phyloP scores from a whole-genome alignment of 2,329 filamentous ascomycete genomes.

The Alternaria panax region DNA sequence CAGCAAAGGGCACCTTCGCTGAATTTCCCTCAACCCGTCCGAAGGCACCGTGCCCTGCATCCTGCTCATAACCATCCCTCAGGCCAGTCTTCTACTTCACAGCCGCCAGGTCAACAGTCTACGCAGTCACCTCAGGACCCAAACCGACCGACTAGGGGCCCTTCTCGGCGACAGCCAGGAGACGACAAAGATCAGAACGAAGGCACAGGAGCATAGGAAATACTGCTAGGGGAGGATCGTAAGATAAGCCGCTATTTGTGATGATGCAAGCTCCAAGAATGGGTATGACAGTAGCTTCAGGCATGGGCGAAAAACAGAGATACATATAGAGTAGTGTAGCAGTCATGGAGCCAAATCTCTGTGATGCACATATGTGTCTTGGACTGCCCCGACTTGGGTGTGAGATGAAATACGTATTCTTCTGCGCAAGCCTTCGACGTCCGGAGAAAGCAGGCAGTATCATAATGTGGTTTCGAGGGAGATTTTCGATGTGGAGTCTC shows the following conservation, averaged over 20 bases:
- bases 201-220: neutral
- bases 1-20: neutral
- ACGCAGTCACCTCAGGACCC: neutral
- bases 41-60: neutral
- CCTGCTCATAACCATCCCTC: neutral
- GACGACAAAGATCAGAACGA: neutral
- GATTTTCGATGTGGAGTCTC: neutral
- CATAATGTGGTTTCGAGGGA: neutral
- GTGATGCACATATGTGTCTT: neutral
- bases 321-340: neutral
- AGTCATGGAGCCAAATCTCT: too few relatives aligned
- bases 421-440: neutral
- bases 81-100: neutral
- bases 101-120: neutral
- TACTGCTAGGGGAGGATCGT: neutral
- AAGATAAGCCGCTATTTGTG: neutral
- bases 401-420: neutral
- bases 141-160: neutral
- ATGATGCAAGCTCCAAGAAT: neutral
- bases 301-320: neutral
- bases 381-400: too few relatives aligned
- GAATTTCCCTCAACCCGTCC: neutral
- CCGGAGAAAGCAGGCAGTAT: neutral
- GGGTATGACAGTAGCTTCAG: neutral
- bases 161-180: neutral